Conservation (phyloP, 306 rosid species). For the Pterocarpus santalinus region DNA sequence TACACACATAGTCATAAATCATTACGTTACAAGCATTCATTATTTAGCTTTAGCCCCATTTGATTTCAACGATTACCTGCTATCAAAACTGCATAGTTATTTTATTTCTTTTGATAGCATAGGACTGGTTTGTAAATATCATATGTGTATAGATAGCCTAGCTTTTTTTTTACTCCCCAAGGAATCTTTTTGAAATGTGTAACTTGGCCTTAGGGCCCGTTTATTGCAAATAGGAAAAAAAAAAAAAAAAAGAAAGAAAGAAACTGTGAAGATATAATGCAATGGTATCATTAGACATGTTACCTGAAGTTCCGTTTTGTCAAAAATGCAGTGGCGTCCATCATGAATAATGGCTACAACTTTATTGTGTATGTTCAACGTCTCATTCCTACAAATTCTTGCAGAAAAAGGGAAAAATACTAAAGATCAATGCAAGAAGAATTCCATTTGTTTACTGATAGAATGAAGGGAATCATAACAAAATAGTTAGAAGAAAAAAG, state of each 20-base stretch:
- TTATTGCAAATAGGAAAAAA: too few relatives aligned
- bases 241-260: too few relatives aligned
- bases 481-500: not conserved
- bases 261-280: too few relatives aligned
- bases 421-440: not conserved
- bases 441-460: not conserved
- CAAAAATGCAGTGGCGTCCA: conserved; percentile 18
- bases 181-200: too few relatives aligned
- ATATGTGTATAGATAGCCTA: too few relatives aligned
- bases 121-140: too few relatives aligned
- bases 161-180: too few relatives aligned
- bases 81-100: not conserved
- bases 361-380: not conserved
- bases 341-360: conserved; percentile 8
- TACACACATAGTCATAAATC: not conserved
- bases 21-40: too few relatives aligned
- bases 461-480: not conserved
- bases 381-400: conserved; percentile 35
- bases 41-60: too few relatives aligned
- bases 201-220: too few relatives aligned
- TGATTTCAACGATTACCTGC: too few relatives aligned
- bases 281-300: not conserved
- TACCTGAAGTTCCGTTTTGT: conserved; percentile 32
- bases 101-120: not conserved
- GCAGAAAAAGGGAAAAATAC: conserved; percentile 9